Evolutionary conservation across 352 stramenopile genomes (phyloP).

Genomic region (Globisporangium viniferum): DNA sequence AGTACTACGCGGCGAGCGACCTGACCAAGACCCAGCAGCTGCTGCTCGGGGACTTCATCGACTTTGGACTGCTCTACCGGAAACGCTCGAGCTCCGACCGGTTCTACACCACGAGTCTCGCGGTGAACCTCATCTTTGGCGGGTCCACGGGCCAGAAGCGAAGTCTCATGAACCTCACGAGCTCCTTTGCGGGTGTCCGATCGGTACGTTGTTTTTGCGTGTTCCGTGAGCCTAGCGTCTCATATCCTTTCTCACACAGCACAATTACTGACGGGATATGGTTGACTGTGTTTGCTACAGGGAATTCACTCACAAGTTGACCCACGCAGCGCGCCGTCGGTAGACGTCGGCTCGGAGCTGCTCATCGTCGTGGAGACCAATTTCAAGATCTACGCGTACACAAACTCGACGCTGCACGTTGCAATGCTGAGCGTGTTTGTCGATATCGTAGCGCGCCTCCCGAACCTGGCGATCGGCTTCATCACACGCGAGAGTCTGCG

Average conservation of each 20-base stretch:
- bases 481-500: constrained; percentile 90
- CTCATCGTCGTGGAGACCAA: constrained; percentile 90
- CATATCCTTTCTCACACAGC: not conserved
- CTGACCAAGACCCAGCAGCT: constrained; percentile 77
- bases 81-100: constrained; percentile 44
- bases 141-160: constrained; percentile 62
- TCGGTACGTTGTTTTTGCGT: constrained; percentile 13
- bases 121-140: constrained; percentile 89
- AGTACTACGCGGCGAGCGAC: constrained; percentile 77
- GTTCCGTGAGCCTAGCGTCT: not conserved
- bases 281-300: not conserved
- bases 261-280: not conserved
- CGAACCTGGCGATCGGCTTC: constrained; percentile 89
- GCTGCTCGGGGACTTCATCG: constrained; percentile 79
- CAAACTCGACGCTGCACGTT: constrained; percentile 84
- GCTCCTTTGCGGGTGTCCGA: constrained; percentile 42
- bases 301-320: constrained; percentile 43
- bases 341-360: constrained; percentile 39
- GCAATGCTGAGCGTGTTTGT: constrained; percentile 93
- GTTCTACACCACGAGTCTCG: constrained; percentile 89
- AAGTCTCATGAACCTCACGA: constrained; percentile 41
- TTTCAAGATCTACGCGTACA: constrained; percentile 92
- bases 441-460: constrained; percentile 86
- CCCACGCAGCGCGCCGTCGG: constrained; percentile 26
- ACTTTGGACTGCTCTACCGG: constrained; percentile 86